phyloP scores from a whole-genome alignment of 2,329 filamentous ascomycete species.

The Ophiostoma piceae region DNA sequence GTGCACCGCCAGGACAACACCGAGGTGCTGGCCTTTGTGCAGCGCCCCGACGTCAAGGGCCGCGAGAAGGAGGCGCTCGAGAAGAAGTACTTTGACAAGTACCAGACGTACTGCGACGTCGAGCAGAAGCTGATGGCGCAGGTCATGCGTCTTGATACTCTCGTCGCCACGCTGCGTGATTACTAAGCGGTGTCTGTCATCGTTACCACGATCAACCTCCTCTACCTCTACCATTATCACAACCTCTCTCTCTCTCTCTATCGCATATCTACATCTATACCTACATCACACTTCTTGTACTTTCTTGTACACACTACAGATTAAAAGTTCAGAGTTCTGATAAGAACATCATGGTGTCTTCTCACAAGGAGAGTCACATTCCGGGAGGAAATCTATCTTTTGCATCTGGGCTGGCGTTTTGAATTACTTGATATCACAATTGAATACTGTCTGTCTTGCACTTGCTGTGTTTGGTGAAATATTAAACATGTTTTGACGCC shows the following conservation, averaged over 20 bases:
- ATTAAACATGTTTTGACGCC: neutral
- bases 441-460: neutral
- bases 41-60: conserved; percentile 79
- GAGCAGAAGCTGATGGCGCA: conserved; percentile 72
- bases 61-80: conserved; percentile 76
- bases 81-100: conserved; percentile 63
- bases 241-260: too few species aligned
- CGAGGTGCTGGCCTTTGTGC: conserved; percentile 71
- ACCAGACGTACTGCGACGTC: conserved; percentile 55
- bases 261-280: neutral
- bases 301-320: conserved; percentile 7
- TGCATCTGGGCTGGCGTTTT: conserved; percentile 13
- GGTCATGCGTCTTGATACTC: conserved; percentile 73
- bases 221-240: neutral
- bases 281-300: neutral
- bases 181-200: conserved; percentile 44
- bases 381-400: conserved; percentile 5
- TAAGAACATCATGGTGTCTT: neutral
- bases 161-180: conserved; percentile 78
- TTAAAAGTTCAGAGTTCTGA: neutral
- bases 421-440: conserved; percentile 8
- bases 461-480: too few species aligned
- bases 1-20: conserved; percentile 68
- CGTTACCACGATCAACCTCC: neutral
- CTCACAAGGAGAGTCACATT: neutral